Conservation (phyloP, 352 stramenopile species). For the Globisporangium solare region DNA sequence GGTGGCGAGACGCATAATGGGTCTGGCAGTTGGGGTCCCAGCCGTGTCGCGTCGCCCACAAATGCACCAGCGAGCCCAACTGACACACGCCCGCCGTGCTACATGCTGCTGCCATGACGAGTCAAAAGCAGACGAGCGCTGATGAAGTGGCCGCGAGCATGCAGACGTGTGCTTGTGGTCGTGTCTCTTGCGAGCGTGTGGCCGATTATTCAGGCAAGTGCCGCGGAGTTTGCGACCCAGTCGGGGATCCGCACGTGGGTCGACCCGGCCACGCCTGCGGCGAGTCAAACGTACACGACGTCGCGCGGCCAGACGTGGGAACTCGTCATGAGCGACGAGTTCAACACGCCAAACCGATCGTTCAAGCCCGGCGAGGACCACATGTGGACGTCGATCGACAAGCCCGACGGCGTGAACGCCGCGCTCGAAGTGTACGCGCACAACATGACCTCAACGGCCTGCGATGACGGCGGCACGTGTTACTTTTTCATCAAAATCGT, state of each 20-base stretch:
- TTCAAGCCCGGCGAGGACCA: conserved; percentile 92
- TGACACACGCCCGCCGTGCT: too few relatives aligned
- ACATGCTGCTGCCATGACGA: too few relatives aligned
- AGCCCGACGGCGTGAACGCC: conserved; percentile 66
- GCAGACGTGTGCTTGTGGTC: too few relatives aligned
- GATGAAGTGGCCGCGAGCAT: too few relatives aligned
- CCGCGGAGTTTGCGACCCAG: background rate
- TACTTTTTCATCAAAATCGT: conserved; percentile 63
- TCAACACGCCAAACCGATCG: conserved; percentile 56
- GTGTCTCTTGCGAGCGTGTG: too few relatives aligned
- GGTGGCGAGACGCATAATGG: too few relatives aligned
- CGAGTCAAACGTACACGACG: conserved; percentile 34
- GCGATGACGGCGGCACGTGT: conserved; percentile 38
- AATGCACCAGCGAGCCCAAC: too few relatives aligned
- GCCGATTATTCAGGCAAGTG: too few relatives aligned
- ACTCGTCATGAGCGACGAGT: conserved; percentile 76
- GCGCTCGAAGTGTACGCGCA: conserved; percentile 66
- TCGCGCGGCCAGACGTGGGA: conserved; percentile 56
- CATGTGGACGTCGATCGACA: conserved; percentile 88
- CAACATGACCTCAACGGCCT: conserved; percentile 64
- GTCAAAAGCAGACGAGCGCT: too few relatives aligned
- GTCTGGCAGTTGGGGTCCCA: too few relatives aligned
- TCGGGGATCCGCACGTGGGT: conserved; percentile 43
- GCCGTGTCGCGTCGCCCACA: too few relatives aligned
- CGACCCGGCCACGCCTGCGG: conserved; percentile 33